Base-by-base conservation (phyloP, 805 yeast genomes). In the Cyberlindnera saturnus region DNA sequence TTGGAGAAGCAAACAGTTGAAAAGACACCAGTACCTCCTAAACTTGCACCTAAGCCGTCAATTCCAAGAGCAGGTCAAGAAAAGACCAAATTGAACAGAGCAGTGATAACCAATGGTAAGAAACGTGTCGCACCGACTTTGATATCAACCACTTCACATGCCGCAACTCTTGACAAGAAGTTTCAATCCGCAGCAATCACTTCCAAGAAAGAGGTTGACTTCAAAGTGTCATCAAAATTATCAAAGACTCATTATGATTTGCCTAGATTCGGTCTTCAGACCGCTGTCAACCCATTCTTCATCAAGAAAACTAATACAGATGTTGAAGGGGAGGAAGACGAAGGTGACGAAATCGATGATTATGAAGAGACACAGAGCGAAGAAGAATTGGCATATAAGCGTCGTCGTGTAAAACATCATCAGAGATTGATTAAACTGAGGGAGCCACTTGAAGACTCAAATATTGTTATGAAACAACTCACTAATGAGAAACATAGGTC, bases 71-170 rank as follows among this genome's bases (percentile, higher is more conserved):
- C 36, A 49, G 59, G 36, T 57, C 56, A 39, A 37, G 33, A 29
- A 32, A 46, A 32, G 39, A 40, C 53, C 11, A 62, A 52, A 34
- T 49, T 55, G 41, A 69, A 60, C 74, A 80, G 63, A 43, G 73
- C 81, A 1, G 72, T 85, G 5, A 77, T 90, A 1, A 84, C 86
- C 52, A 81, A 82, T 32, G 93, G 93, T 4, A 79, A 78, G 55
- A 85, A 84, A 52, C 64, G 93, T 51, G 88, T 86, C 2, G 75
- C 86, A 1, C 95, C 93, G 5, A 69, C 80, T 18, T 61, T 84
- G 13, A 71, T 84, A 4, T 77, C 90, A 1, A 55, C 75, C 1
- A 59, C 66, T 4, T 51, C 55, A 16, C 57, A 61, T 23, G 52
- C 64, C 8, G 39, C 47, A 0, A 43, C 42, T 19, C 47, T 40